Conservation (phyloP, 495 filamentous ascomycete genomes). For the Hapsidospora chrysogenum region DNA sequence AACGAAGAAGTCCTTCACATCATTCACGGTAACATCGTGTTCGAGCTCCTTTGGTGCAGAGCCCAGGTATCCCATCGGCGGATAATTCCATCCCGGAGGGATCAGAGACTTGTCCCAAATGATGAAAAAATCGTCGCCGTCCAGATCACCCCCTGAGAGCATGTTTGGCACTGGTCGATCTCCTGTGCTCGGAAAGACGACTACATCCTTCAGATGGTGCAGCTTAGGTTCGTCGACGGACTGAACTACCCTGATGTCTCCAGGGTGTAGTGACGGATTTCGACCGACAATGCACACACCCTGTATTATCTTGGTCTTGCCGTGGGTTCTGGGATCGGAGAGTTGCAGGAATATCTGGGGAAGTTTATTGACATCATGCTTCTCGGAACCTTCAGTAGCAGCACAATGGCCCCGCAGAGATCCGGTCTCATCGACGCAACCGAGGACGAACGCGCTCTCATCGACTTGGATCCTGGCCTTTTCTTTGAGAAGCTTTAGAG, state of each 20-base stretch:
- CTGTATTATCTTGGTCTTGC: slow-evolving; percentile 45
- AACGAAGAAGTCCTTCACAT: slow-evolving; percentile 76
- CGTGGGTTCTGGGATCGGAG: slow-evolving; percentile 28
- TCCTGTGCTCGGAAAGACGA: slow-evolving; percentile 73
- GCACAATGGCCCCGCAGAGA: slow-evolving; percentile 48
- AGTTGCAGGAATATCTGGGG: slow-evolving; percentile 88
- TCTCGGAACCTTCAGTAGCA: slow-evolving; percentile 6
- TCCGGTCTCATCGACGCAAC: slow-evolving; percentile 71
- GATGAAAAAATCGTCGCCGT: slow-evolving; percentile 90
- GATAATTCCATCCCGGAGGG: slow-evolving; percentile 47
- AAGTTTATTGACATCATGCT: slow-evolving; percentile 29
- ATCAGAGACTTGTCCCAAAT: slow-evolving; percentile 77
- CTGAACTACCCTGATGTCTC: slow-evolving; percentile 75
- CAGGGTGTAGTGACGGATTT: slow-evolving; percentile 89
- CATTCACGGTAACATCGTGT: slow-evolving; percentile 43
- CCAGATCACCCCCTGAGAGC: slow-evolving; percentile 92
- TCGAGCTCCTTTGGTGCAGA: slow-evolving; percentile 31
- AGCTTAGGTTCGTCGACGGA: slow-evolving; percentile 65
- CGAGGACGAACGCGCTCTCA: slow-evolving; percentile 74
- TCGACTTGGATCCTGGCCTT: slow-evolving; percentile 77
- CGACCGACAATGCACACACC: slow-evolving; percentile 74
- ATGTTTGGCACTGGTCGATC: slow-evolving; percentile 78
- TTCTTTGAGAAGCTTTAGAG: slow-evolving; percentile 73
- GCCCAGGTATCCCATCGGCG: slow-evolving; percentile 57
- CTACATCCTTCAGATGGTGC: slow-evolving; percentile 60